Conservation (phyloP, 176 grass and related monocot species). For the Carex scoparia region DNA sequence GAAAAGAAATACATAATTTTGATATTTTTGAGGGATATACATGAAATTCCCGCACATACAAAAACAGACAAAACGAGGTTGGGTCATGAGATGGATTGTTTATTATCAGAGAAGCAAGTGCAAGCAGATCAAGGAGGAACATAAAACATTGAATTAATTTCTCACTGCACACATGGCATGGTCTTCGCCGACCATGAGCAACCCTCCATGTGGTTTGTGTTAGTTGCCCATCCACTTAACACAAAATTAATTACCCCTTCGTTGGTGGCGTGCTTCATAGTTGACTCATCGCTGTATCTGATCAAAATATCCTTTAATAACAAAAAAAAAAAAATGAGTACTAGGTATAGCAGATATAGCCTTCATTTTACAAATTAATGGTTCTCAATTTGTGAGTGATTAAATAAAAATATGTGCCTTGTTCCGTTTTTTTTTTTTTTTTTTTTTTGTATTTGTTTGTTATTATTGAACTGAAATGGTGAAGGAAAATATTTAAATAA, state of each 20-base stretch:
- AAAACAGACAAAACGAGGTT: neutral
- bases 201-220: neutral
- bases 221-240: neutral
- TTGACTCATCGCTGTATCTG: neutral
- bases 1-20: too few species aligned
- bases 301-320: too few species aligned
- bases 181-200: neutral
- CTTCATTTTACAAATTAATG: neutral
- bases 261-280: neutral
- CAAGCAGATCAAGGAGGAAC: neutral
- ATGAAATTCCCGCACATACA: too few species aligned
- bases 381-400: too few species aligned
- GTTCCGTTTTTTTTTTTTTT: too few species aligned
- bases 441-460: too few species aligned
- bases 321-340: too few species aligned
- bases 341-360: too few species aligned
- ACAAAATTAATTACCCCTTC: neutral
- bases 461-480: too few species aligned
- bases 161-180: neutral
- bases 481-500: too few species aligned
- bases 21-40: too few species aligned
- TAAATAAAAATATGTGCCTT: too few species aligned
- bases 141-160: neutral
- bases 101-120: neutral
- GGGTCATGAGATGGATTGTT: neutral